phyloP scores from a whole-genome alignment of 75 land plant genomes.

The Chamaecyparis obtusa region DNA sequence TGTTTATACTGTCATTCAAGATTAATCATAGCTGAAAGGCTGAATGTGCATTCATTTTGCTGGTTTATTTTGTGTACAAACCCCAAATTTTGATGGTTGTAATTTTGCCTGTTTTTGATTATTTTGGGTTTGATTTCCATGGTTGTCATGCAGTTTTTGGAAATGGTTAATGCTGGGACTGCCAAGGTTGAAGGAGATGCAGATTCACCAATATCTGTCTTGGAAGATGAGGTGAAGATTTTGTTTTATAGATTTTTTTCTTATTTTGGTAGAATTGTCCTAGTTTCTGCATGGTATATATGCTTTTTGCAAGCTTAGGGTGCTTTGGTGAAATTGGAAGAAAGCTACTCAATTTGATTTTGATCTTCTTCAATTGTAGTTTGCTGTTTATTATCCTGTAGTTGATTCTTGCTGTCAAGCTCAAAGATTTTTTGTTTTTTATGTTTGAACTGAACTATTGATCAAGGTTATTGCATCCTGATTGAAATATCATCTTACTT shows the following conservation, averaged over 20 bases:
- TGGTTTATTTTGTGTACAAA: background rate
- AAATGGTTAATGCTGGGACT: constrained; percentile 2
- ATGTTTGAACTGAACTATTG: background rate
- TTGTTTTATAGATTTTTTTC: background rate
- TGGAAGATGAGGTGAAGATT: constrained; percentile 67
- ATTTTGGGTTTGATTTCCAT: background rate
- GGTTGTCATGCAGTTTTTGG: background rate
- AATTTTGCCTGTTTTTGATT: background rate
- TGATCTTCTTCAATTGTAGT: background rate
- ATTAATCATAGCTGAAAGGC: background rate
- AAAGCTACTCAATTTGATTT: background rate
- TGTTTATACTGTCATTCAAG: background rate
- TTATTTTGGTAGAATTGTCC: background rate
- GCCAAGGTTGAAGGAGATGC: constrained; percentile 27
- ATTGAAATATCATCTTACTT: background rate
- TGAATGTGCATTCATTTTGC: background rate
- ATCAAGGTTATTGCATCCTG: background rate
- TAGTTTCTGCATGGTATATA: background rate
- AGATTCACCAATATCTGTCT: constrained; percentile 71
- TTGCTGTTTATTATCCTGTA: background rate
- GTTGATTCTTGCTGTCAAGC: background rate
- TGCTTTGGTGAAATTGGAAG: background rate
- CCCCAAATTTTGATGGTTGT: background rate
- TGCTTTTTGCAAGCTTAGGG: background rate
- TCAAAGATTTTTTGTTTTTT: background rate